Base-by-base conservation (phyloP, 371 early-diverging fungal genomes). In the Sanchytrium tribonematis region DNA sequence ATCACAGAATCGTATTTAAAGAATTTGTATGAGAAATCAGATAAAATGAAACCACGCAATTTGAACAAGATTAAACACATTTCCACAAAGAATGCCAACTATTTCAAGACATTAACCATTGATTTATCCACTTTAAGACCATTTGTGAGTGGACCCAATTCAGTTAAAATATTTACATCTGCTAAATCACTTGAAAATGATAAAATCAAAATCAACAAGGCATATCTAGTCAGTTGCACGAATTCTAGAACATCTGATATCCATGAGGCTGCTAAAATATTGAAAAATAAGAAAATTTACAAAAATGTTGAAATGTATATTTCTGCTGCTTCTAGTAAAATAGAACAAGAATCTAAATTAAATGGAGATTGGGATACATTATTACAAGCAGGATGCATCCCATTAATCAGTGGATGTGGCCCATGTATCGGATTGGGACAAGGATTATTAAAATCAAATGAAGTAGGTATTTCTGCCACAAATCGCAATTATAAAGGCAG, bases 401-500 rank as follows among this genome's bases (percentile, higher is more conserved):
- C 85, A 0, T 76, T 95, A 68, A 91, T 91, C 2, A 88, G 93
- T 28, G 96, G 96, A 28, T 95, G 96, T 77, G 96, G 96, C 1
- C 96, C 93, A 29, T 95, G 96, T 77, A 89, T 95, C 69, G 93
- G 86, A 28, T 80, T 92, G 16, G 93, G 93, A 30, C 83, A 83
- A 1, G 95, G 93, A 68, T 78, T 92, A 72, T 80, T 93, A 67
- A 82, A 88, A 78, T 93, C 93, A 75, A 87, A 87, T 28, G 92
- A 92, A 78, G 88, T 93, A 1, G 93, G 93, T 68, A 93, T 95
- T 66, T 91, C 91, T 29, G 93, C 96, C 22, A 93, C 96, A 30
- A 95, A 95, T 77, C 84, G 96, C 67, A 95, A 95, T 78, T 95
- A 88, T 77, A 93, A 93, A 80, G 96, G 96, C 31, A 85, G 96